Percentiles rank a stretch among this genome's conserved stretches.
These are phyloP conservation scores for Ogataea wickerhamii DNA, from an alignment of 805 yeast genomes.

Conservation along the genomic window DNA sequence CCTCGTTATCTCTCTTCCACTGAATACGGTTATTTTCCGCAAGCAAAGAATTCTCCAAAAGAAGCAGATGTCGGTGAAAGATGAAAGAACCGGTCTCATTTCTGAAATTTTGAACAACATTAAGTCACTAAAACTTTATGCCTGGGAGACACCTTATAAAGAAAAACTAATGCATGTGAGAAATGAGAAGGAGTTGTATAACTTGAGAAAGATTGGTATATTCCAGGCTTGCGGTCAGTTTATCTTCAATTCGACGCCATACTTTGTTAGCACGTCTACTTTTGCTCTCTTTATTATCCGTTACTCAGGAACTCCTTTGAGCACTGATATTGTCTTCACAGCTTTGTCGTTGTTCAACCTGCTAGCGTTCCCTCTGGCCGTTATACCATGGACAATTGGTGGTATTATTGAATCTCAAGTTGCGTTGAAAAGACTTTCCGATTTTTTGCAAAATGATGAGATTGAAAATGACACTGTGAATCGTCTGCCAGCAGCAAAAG, in stretches of 20 bases:
- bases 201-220: conserved; percentile 69
- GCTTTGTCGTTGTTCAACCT: conserved; percentile 86
- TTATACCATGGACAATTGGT: conserved; percentile 86
- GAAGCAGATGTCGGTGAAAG: conserved; percentile 84
- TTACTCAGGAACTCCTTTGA: conserved; percentile 54
- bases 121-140: conserved; percentile 87
- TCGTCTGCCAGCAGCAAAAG: conserved; percentile 43
- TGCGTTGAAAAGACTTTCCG: conserved; percentile 68
- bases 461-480: conserved; percentile 67
- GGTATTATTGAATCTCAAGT: conserved; percentile 86
- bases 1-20: conserved; percentile 73
- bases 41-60: conserved; percentile 72
- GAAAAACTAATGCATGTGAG: conserved; percentile 74
- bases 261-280: conserved; percentile 82
- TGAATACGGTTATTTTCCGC: conserved; percentile 67
- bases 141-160: conserved; percentile 90
- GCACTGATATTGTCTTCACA: conserved; percentile 90
- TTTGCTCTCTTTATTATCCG: conserved; percentile 72
- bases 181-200: conserved; percentile 79
- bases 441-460: conserved; percentile 72
- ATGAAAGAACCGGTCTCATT: conserved; percentile 84
- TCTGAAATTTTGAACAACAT: conserved; percentile 88
- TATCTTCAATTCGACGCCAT: conserved; percentile 84
- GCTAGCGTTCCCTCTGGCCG: conserved; percentile 86
- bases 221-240: conserved; percentile 68